Base-by-base conservation (phyloP, 2,329 filamentous ascomycete species). In the Colletotrichum lentis region DNA sequence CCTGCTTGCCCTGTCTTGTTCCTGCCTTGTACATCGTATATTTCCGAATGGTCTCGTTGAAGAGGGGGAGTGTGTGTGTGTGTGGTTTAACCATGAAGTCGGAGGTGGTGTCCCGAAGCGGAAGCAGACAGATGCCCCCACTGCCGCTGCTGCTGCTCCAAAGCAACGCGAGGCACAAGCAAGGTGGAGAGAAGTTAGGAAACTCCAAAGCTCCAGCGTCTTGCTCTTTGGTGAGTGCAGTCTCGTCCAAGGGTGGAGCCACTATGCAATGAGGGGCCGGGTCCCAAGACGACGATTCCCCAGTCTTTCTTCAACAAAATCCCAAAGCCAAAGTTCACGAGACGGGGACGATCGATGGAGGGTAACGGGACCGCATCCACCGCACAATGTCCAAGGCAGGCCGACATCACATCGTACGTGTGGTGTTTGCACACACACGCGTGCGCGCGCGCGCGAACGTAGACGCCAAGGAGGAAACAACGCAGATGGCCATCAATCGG, bases 261-360 rank as follows among this genome's bases (percentile, higher is more conserved):
- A 39, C 47, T 41, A 62, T 14, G 39, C 55, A 56, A 56, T 62
- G 50, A 62, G 60, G 60, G 60, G 60, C 52, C 39, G 39, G 41
- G 27, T 56, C 50, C 50, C 14, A 62, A 44, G 59, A 22, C 59
- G 39, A 31, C 47, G 47, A 62, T 24, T 44, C 58, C 37, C 49
- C 49, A 35, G 49, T 52, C 27, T 52, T 52, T 52, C 49, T 52
- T 52, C 16, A 35, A 35, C 31, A 44, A 18, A 39, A 37, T 60
- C 57, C 57, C 57, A 50, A 35, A 55, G 60, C 24, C 60, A 43
- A 47, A 53, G 59, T 27, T 24, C n/a, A 14, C 37, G 50, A 41
- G 31, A 55, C 53, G 11, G 12, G 43, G 56, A 22, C 24, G 22
- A 46, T 35, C 24, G 22, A 31, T 35, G 49, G 49, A 35, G 16